Evolutionary conservation across 2,329 filamentous ascomycete species (phyloP), one percentile per base, ranked within the genome.

Genomic region (Zasmidium angulare): DNA sequence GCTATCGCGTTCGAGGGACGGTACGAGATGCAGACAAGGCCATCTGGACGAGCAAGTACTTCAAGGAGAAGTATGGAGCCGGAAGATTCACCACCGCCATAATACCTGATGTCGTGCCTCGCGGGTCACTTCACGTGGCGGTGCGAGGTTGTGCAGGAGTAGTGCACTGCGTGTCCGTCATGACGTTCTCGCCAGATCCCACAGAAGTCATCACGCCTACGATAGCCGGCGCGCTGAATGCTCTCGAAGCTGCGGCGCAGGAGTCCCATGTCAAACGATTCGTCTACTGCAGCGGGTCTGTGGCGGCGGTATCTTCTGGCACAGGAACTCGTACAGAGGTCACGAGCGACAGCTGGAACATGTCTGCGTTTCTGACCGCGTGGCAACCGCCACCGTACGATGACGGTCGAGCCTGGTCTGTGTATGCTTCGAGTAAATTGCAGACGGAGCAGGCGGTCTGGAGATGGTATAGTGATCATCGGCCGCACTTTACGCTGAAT

Each of bases 121-220:
- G 70, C 0, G 70, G 72, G 22, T 76, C 75, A 1, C 77, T 79
- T 53, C 72, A 79, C 31, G 63, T 72, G 19, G 76, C 74, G 2
- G 63, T 81, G 49, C 73, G 76, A 58, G 73, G 75, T 19, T 74
- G 74, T 22, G 68, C 74, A 1, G 79, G 77, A 7, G 72, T 83
- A 49, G 69, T 77, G 22, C 81, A 83, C 63, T 70, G 79, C n/a
- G 81, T 81, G 0, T 75, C 77, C 3, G 72, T 77, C 10, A 59
- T 78, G 3, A 71, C 67, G 0, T 75, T 77, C 40, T 71, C 74
- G 23, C 53, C 69, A 0, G 70, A 82, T 12, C 77, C 79, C 1
- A 67, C 79, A 6, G 65, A 72, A 0, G 76, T 80, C 6, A 79
- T 84, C 20, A 71, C 77, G 0, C 71, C 70, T 0, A 76, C 73